phyloP scores from a whole-genome alignment of 176 grass and related monocot genomes.

The Luzula sylvatica region DNA sequence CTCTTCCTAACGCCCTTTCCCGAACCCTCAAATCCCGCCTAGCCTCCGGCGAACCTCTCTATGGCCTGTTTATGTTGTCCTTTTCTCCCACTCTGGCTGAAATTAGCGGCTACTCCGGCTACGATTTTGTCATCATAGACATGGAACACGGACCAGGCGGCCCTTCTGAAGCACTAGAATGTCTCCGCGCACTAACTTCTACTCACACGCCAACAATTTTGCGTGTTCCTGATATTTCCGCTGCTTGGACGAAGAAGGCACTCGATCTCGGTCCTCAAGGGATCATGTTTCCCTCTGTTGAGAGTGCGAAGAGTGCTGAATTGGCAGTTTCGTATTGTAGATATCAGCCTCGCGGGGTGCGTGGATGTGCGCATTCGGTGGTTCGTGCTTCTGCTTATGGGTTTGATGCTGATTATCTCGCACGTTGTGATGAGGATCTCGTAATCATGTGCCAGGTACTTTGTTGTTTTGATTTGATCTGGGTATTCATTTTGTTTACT shows the following conservation, averaged over 20 bases:
- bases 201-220: constrained; percentile 51
- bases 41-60: constrained; percentile 58
- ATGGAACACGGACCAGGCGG: constrained; percentile 88
- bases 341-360: constrained; percentile 69
- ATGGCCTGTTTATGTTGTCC: constrained; percentile 81
- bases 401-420: constrained; percentile 71
- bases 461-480: too few relatives aligned
- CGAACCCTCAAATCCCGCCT: constrained; percentile 59
- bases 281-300: constrained; percentile 71
- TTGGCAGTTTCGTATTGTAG: constrained; percentile 48
- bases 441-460: constrained; percentile 75
- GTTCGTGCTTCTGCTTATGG: constrained; percentile 81
- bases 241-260: constrained; percentile 83
- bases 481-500: too few relatives aligned
- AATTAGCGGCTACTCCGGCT: constrained; percentile 68
- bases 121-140: constrained; percentile 84
- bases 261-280: constrained; percentile 82
- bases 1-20: constrained; percentile 19
- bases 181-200: constrained; percentile 72
- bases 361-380: constrained; percentile 71
- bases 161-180: constrained; percentile 62
- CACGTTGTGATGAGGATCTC: constrained; percentile 72
- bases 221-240: constrained; percentile 52
- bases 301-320: constrained; percentile 35
- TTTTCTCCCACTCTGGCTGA: constrained; percentile 74